A percentile compares a stretch with the other conserved stretches of the same genome.
phyloP scores from a whole-genome alignment of 345 rosid genomes.

The Hevea brasiliensis region DNA sequence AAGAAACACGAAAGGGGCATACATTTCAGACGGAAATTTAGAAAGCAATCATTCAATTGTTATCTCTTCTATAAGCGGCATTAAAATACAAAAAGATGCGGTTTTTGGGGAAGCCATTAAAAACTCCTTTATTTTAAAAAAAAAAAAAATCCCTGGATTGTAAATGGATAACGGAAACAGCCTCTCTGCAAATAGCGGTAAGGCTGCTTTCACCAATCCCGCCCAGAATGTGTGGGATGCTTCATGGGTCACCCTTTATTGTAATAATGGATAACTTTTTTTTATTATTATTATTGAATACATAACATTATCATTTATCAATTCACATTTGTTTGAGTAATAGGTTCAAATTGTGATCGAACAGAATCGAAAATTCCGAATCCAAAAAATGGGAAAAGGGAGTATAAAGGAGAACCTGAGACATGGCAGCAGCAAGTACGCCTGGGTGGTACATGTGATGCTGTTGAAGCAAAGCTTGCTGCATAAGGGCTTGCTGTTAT shows the following conservation, averaged over 20 bases:
- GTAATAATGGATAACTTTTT: no score
- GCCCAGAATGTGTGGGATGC: no score
- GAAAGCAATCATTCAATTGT: not conserved
- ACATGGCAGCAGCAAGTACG: constrained; percentile 41
- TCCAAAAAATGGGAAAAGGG: not conserved
- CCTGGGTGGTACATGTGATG: constrained; percentile 44
- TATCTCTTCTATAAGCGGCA: not conserved
- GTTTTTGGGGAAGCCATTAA: not conserved
- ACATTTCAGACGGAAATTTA: no score
- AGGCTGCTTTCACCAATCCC: no score
- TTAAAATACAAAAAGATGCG: not conserved
- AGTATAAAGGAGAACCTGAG: constrained; percentile 26
- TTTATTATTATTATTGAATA: no score
- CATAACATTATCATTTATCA: no score
- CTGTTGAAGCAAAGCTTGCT: constrained; percentile 34
- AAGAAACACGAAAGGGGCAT: no score
- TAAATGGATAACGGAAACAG: no score
- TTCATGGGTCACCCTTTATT: no score
- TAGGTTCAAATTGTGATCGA: not conserved
- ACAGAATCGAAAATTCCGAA: not conserved
- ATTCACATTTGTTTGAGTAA: not conserved
- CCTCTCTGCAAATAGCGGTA: no score
- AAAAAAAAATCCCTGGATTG: no score
- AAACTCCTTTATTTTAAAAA: no score
- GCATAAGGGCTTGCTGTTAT: constrained; percentile 27